Percentiles rank a stretch among this genome's conserved stretches.
phyloP scores from a whole-genome alignment of 2,329 filamentous ascomycete genomes.

The Tolypocladium tropicale region DNA sequence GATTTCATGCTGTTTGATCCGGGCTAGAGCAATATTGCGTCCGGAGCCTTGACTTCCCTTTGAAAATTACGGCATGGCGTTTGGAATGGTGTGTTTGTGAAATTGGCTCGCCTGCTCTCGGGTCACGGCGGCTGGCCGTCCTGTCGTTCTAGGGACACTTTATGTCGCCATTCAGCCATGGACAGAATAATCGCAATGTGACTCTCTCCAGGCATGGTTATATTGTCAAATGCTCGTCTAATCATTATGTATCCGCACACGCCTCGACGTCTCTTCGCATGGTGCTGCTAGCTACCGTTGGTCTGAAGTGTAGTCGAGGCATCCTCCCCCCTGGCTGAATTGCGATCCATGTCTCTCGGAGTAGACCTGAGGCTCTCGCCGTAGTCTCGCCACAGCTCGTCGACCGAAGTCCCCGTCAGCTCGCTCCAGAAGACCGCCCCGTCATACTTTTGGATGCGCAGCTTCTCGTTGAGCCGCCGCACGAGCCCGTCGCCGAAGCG shows the following conservation, averaged over 20 bases:
- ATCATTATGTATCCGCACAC: background rate
- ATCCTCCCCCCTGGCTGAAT: no score
- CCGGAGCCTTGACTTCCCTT: background rate
- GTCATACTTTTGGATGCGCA: slow-evolving; percentile 54
- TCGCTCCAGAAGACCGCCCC: slow-evolving; percentile 57
- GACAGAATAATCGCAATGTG: background rate
- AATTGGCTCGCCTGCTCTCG: background rate
- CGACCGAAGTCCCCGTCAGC: slow-evolving; percentile 55
- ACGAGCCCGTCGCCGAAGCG: slow-evolving; percentile 51
- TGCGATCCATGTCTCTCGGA: background rate
- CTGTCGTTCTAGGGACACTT: background rate
- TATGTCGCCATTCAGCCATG: background rate
- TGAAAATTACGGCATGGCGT: slow-evolving; percentile 3
- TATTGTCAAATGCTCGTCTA: background rate
- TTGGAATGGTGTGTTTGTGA: background rate
- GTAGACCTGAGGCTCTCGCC: slow-evolving; percentile 17
- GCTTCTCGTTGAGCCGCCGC: slow-evolving; percentile 53
- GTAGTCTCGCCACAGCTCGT: slow-evolving; percentile 69
- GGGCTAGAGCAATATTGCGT: background rate
- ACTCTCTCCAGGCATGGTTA: background rate
- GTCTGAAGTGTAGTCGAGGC: background rate
- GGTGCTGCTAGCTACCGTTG: background rate
- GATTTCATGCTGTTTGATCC: background rate
- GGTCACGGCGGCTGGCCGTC: slow-evolving; percentile 1
- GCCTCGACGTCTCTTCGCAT: background rate